Evolutionary conservation across 108 stramenopile genomes (phyloP), one percentile per base, ranked within the genome.

Genomic region (Chaetoceros muelleri): DNA sequence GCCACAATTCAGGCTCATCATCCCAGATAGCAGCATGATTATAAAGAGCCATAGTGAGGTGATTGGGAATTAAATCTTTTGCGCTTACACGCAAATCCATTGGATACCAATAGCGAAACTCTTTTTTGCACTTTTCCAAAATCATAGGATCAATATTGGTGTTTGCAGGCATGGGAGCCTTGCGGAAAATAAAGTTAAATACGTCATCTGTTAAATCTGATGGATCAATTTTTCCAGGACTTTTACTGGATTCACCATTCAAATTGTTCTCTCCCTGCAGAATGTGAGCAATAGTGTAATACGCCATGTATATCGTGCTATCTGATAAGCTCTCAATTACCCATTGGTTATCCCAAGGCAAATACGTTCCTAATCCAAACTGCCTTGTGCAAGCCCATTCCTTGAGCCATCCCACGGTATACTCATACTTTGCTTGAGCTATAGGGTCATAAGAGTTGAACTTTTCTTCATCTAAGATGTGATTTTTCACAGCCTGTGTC

Each of bases 281-380:
- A 29, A 87, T 64, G 66, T 97, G 89, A 18, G 94, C 84, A 63
- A 99, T 90, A 1, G 96, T 93, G 71, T 99, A 99, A 70, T 91
- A 99, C 16, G 98, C 85, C 98, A 99, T 99, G 84, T 99, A 97
- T 57, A 99, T 96, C 30, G 98, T 99, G 64, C 85, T 87, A 75
- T 99, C 98, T 44, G 90, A 91, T 44, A 97, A 75, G 64, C 87
- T 90, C 67, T 99, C 98, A 69, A 99, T 99, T 19, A 99, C 94
- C 87, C 93, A 99, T 48, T 71, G 66, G 57, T 80, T 78, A 72
- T 99, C 98, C 98, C 98, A 99, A 5, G 98, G 98, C 30, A 99
- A 66, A 52, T 67, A 73, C 5, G 98, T 97, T 55, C 98, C 98
- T 44, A 99, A 78, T 23, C 98, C 98, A 65, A 99, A 99, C 48